Conservation (phyloP, 176 grass and related monocot species). For the Thalia dealbata region DNA sequence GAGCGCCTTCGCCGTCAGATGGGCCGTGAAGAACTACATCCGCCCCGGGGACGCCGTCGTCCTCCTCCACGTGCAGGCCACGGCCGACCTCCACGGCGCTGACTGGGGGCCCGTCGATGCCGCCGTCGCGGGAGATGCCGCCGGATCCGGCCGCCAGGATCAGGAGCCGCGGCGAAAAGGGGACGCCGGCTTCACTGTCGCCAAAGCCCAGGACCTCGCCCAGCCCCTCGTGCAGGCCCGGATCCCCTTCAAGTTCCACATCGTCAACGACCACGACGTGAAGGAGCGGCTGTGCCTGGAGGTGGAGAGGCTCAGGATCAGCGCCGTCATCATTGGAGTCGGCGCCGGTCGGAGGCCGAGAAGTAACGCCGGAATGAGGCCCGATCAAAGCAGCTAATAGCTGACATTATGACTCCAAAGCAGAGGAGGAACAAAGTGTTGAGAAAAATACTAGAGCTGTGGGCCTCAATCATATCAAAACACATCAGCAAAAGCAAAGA, state of each 20-base stretch:
- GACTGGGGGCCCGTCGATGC: neutral
- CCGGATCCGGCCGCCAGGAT: no score
- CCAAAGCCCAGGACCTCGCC: constrained; percentile 4
- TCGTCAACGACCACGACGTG: constrained; percentile 1
- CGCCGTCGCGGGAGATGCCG: neutral
- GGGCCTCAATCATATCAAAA: no score
- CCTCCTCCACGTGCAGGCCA: neutral
- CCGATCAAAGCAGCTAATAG: no score
- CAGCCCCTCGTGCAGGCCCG: neutral
- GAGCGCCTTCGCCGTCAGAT: neutral
- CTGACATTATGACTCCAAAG: no score
- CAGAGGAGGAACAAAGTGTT: no score
- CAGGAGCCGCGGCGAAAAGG: neutral
- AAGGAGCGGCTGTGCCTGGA: constrained; percentile 8
- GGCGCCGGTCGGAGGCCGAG: neutral
- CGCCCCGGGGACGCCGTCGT: neutral
- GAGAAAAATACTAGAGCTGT: no score
- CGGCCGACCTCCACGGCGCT: neutral
- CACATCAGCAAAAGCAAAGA: no score
- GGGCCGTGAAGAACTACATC: constrained; percentile 1
- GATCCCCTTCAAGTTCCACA: constrained; percentile 1
- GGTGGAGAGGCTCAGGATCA: neutral
- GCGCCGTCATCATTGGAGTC: no score
- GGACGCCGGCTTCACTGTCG: neutral
- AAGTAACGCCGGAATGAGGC: neutral